phyloP scores from a whole-genome alignment of 2,329 filamentous ascomycete genomes.

The Metarhizium brunneum region DNA sequence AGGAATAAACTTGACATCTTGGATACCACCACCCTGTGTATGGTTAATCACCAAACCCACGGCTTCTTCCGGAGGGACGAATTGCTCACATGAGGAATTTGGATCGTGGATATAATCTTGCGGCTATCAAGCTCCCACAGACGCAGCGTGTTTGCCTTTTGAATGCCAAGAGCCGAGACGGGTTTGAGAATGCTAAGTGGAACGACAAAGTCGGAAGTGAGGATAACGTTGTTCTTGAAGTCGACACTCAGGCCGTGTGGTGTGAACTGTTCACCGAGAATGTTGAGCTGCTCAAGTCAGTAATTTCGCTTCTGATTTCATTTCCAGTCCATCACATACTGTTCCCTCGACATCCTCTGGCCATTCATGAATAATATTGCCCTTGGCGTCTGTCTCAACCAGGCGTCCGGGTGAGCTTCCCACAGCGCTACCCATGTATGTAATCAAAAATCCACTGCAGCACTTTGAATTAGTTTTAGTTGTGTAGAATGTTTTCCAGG shows the following conservation, averaged over 20 bases:
- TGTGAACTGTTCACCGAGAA: constrained; percentile 50
- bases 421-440: constrained; percentile 51
- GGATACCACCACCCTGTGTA: constrained; percentile 44
- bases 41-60: neutral
- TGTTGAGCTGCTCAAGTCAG: constrained; percentile 30
- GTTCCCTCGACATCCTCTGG: constrained; percentile 45
- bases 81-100: constrained; percentile 41
- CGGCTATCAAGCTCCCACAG: constrained; percentile 46
- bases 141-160: constrained; percentile 46
- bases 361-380: constrained; percentile 54
- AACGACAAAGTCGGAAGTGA: constrained; percentile 55
- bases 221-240: constrained; percentile 45
- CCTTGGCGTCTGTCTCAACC: constrained; percentile 48
- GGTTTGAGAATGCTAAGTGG: constrained; percentile 54
- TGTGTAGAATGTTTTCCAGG: accelerated
- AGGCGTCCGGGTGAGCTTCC: constrained; percentile 50
- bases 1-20: constrained; percentile 58
- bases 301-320: neutral
- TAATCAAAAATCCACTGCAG: constrained; percentile 45
- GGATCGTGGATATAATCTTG: constrained; percentile 50
- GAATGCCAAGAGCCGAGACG: constrained; percentile 34
- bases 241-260: constrained; percentile 51
- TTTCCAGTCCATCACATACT: constrained; percentile 2
- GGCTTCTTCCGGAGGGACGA: neutral
- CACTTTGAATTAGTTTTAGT: neutral